Base-by-base conservation (phyloP, 306 rosid genomes). In the Albizia julibrissin region DNA sequence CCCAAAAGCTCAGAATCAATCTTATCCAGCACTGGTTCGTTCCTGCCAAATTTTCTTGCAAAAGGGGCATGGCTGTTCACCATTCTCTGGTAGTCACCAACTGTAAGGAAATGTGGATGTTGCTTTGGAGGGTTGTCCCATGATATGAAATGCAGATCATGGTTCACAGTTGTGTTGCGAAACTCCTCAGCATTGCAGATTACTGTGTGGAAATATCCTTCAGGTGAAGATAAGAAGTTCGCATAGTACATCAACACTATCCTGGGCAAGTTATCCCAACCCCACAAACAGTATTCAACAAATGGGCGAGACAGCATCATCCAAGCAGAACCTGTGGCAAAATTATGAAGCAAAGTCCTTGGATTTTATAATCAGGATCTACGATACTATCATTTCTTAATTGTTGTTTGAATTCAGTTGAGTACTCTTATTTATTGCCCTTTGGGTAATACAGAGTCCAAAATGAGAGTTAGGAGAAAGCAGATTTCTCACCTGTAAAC, bases 401-500 rank as follows among this genome's bases (percentile, higher is more conserved):
- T 54, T 56, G 26, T 10, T 10, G 15, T 59, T 29, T 61, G 68
- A 62, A 29, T 12, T 24, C 52, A 39, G 43, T 69, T 10, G 15
- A 44, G 69, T 69, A 11, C 33, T 40, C 11, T 47, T 14, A 12
- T 47, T 47, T 47, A 47, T 14, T 47, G 19, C 40, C 8, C 2
- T 54, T 77, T 15, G 24, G 43, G 26, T 40, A 6, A 71, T 67
- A 68, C 59, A 46, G 83, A 77, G 49, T 64, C 27, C 27, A 75
- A 81, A 72, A 54, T 75, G 61, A 84, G 49, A 72, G 24, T 31
- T 61, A 58, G 26, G 14, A 72, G 68, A 76, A 29, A 72, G 64
- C 31, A 62, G 10, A 74, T 62, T 80, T 86, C 84, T 77, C 80
- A 94, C 98, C 98, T 69, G 98, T 95, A 80, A 91, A 95, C 85